These are phyloP conservation scores for Xylariaceae sp. DNA, from an alignment of 2,329 filamentous ascomycete genomes.

Conservation along the genomic window DNA sequence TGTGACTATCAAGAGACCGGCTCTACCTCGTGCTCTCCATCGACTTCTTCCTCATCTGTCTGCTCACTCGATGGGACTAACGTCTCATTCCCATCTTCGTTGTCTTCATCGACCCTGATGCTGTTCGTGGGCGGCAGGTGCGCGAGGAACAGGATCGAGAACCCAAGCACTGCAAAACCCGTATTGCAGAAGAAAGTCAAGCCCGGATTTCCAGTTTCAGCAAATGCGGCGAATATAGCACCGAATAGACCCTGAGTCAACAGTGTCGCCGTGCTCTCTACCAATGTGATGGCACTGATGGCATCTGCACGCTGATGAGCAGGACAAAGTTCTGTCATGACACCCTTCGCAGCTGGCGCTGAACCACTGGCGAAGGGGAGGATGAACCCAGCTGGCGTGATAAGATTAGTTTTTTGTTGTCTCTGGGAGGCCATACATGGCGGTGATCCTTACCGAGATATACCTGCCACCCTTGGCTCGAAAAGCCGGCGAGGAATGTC, in stretches of 20 bases:
- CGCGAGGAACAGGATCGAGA: slow-evolving; percentile 39
- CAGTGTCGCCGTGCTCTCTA: slow-evolving; percentile 64
- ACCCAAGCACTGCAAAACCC: slow-evolving; percentile 50
- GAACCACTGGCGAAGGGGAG: slow-evolving; percentile 67
- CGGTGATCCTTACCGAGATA: slow-evolving; percentile 32
- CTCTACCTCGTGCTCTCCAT: no score
- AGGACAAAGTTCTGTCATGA: slow-evolving; percentile 68
- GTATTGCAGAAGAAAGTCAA: slow-evolving; percentile 67
- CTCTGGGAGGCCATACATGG: no score
- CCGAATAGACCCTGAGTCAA: slow-evolving; percentile 64
- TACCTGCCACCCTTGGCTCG: slow-evolving; percentile 62
- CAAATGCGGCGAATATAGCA: slow-evolving; percentile 60
- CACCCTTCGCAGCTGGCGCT: slow-evolving; percentile 65
- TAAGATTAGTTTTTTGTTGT: no score
- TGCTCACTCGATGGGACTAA: no score
- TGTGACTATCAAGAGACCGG: no score
- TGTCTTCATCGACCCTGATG: slow-evolving; percentile 34
- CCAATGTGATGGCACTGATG: slow-evolving; percentile 62
- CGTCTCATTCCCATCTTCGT: neutral
- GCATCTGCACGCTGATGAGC: slow-evolving; percentile 60
- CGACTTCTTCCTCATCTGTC: no score
- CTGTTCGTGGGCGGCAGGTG: slow-evolving; percentile 41
- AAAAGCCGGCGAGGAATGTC: slow-evolving; percentile 59
- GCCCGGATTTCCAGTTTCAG: slow-evolving; percentile 53
- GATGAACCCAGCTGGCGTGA: slow-evolving; percentile 49